phyloP scores from a whole-genome alignment of 257 asterid species.

The Verbascum thapsus region DNA sequence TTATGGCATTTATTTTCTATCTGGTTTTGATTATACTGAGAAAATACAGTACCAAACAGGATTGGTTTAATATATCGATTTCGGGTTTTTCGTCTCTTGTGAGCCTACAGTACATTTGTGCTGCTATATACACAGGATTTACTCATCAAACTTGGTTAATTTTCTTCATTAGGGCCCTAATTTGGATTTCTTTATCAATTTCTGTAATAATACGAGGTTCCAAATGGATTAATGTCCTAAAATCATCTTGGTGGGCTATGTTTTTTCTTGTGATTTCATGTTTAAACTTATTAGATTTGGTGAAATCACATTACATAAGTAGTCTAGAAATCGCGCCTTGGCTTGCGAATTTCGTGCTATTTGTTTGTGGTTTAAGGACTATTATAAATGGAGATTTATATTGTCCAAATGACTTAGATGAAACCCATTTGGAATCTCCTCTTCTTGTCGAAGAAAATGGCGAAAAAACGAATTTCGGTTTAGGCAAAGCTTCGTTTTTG shows the following conservation, averaged over 20 bases:
- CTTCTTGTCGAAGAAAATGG: slow-evolving; percentile 39
- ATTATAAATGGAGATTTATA: slow-evolving; percentile 23
- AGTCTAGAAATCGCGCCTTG: slow-evolving; percentile 51
- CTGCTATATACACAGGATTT: slow-evolving; percentile 30
- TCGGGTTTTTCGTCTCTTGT: slow-evolving; percentile 45
- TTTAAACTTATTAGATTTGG: slow-evolving; percentile 38
- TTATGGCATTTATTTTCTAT: slow-evolving; percentile 39
- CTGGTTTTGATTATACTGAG: slow-evolving; percentile 31
- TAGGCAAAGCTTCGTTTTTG: slow-evolving; percentile 38
- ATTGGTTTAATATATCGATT: slow-evolving; percentile 33
- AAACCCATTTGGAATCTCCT: slow-evolving; percentile 45
- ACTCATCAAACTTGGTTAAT: slow-evolving; percentile 37
- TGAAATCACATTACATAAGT: slow-evolving; percentile 27
- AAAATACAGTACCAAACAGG: slow-evolving; percentile 29
- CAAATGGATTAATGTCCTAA: slow-evolving; percentile 40
- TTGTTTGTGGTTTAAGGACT: slow-evolving; percentile 43
- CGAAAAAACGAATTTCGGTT: not conserved
- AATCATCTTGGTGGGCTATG: slow-evolving; percentile 60
- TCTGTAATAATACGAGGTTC: slow-evolving; percentile 53
- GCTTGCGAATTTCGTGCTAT: slow-evolving; percentile 53
- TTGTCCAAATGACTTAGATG: slow-evolving; percentile 24
- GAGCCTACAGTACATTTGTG: slow-evolving; percentile 42
- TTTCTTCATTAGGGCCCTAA: slow-evolving; percentile 44
- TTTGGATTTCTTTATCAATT: slow-evolving; percentile 52
- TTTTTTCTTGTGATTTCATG: slow-evolving; percentile 47